Percentiles rank a stretch among this genome's conserved stretches.
Conservation (phyloP, 2,329 filamentous ascomycete species). For the Cordyceps pruinosa region DNA sequence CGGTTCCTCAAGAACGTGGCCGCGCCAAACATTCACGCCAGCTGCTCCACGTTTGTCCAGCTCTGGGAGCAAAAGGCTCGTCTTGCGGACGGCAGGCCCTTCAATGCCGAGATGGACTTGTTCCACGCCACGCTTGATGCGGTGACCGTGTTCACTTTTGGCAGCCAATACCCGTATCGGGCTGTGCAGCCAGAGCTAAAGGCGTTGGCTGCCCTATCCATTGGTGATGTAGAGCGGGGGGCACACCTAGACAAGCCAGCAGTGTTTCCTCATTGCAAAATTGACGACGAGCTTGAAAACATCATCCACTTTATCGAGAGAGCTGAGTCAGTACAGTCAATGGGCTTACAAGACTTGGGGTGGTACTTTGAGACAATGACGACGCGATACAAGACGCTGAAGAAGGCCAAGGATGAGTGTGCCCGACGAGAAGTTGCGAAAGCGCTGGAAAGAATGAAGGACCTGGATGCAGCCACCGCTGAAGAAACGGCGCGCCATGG, state of each 20-base stretch:
- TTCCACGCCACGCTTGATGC: constrained; percentile 24
- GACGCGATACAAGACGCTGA: neutral
- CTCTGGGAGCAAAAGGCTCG: constrained; percentile 27
- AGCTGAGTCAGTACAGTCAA: neutral
- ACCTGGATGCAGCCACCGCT: constrained; percentile 16
- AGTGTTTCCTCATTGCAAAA: neutral
- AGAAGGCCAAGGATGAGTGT: constrained; percentile 21
- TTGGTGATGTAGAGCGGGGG: neutral
- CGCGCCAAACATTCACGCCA: constrained; percentile 28
- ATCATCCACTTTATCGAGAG: neutral
- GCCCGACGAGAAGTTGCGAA: constrained; percentile 24
- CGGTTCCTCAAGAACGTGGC: constrained; percentile 27
- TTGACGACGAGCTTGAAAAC: neutral
- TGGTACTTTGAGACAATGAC: neutral
- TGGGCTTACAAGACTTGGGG: neutral
- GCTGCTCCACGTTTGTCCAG: constrained; percentile 23
- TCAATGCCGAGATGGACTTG: constrained; percentile 23
- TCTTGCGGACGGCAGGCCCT: constrained; percentile 20
- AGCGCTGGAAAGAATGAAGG: constrained; percentile 18
- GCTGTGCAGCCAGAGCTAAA: neutral
- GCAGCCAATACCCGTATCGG: constrained; percentile 6
- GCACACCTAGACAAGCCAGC: neutral
- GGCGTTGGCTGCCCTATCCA: neutral
- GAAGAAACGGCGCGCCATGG: neutral
- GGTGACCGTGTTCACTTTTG: constrained; percentile 25